Base-by-base conservation (phyloP, 495 filamentous ascomycete species). In the Penicillium odoratum region DNA sequence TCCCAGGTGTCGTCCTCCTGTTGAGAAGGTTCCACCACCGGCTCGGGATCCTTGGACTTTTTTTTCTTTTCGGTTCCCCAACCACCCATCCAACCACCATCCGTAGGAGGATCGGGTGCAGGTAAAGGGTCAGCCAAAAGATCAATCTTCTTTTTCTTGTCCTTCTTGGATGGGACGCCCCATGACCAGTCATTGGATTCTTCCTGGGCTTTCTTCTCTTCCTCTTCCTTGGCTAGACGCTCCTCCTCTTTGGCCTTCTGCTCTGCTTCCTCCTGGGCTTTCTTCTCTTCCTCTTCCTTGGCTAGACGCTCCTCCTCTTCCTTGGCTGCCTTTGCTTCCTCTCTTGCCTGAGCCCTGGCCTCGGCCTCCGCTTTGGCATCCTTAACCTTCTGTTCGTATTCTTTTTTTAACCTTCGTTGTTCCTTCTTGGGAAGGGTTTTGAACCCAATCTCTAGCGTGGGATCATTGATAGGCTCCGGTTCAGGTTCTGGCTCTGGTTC, bases 1-100 rank as follows among this genome's bases (percentile, higher is more conserved):
- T 67, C n/a, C 81, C 82, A 21, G 69, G 77, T 51, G 74, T 86
- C 55, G 67, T 83, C 61, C 47, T 61, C 60, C 21, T 21, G 21
- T 2, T 21, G 21, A 59, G 55, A 11, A 43, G 69, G 26, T 51
- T 64, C 68, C 13, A 62, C 55, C 4, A 53, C 44, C 18, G 69
- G 66, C 38, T 69, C 61, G 33, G 65, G 60, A 4, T 63, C 63
- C 60, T 71, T 74, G 8, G 65, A 66, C 18, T 76, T 74, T 46
- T 79, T 77, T 62, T 73, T 76, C 63, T 74, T 76, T 7, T 62
- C 60, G 8, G 64, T 65, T 10, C 66, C 69, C 68, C 74, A 73
- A 40, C 57, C 60, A 50, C 67, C 59, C 47, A 68, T 74, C 51
- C 69, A 57, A 36, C 72, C 65, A 25, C 72, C 69, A 8, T 59